Percentiles rank a stretch among this genome's conserved stretches.
Evolutionary conservation across 202 grass and related monocot genomes (phyloP).

Genomic region (Setaria viridis): DNA sequence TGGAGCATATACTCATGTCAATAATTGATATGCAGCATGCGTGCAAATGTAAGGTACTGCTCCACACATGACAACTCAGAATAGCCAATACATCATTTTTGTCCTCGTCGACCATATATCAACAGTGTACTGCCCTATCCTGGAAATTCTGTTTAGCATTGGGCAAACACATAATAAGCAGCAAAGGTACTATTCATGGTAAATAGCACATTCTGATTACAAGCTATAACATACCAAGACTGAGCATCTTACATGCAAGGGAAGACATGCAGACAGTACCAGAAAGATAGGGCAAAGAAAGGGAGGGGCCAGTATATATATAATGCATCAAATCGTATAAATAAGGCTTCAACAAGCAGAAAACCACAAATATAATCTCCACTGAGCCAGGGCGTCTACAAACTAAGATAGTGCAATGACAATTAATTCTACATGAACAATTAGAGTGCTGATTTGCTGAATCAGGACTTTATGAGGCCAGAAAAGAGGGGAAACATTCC

Average conservation of each 20-base stretch:
- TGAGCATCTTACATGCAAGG: neutral
- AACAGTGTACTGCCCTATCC: neutral
- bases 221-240: neutral
- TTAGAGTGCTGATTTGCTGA: neutral
- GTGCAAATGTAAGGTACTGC: slow-evolving; percentile 12
- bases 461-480: slow-evolving; percentile 19
- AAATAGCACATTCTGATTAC: neutral
- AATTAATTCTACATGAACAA: neutral
- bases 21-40: neutral
- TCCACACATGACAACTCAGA: neutral
- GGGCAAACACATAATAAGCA: slow-evolving; percentile 6
- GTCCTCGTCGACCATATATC: neutral
- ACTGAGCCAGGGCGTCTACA: slow-evolving; percentile 1
- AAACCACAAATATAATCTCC: neutral
- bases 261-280: neutral
- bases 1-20: neutral
- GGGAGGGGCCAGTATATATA: neutral
- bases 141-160: neutral
- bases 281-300: neutral
- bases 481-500: neutral
- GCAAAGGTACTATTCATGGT: neutral
- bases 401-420: neutral
- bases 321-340: neutral
- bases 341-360: neutral
- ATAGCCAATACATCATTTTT: neutral